These are phyloP conservation scores for Ilex paraguariensis DNA, from an alignment of 305 asterid species.

Conservation along the genomic window DNA sequence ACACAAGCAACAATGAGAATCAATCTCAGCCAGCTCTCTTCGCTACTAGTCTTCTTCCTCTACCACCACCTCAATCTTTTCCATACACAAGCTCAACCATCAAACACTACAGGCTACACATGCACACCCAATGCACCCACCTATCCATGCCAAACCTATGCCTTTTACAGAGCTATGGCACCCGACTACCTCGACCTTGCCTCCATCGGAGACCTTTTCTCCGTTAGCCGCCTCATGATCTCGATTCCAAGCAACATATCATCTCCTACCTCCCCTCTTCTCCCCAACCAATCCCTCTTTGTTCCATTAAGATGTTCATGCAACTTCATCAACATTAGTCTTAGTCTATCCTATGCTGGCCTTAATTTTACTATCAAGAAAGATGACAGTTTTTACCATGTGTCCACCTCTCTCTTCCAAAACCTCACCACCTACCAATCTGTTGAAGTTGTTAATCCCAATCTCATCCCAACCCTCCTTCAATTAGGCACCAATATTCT, in stretches of 20 bases:
- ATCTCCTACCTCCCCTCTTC: conserved; percentile 35
- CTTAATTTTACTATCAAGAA: conserved; percentile 35
- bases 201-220: conserved; percentile 76
- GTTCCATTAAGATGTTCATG: conserved; percentile 75
- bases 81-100: conserved; percentile 33
- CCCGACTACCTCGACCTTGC: conserved; percentile 73
- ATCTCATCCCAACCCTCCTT: conserved; percentile 30
- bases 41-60: conserved; percentile 14
- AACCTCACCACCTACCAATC: conserved; percentile 73
- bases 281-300: conserved; percentile 50
- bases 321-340: conserved; percentile 39
- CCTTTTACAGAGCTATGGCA: conserved; percentile 46
- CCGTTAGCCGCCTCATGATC: conserved; percentile 66
- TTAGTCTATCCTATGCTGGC: conserved; percentile 51
- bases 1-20: conserved; percentile 14
- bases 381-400: conserved; percentile 46
- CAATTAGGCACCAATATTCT: conserved; percentile 22
- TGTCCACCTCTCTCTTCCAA: conserved; percentile 37
- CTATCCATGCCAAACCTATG: conserved; percentile 65
- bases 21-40: conserved; percentile 14
- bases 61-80: conserved; percentile 7
- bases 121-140: conserved; percentile 52
- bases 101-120: conserved; percentile 53
- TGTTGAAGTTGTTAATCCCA: conserved; percentile 66
- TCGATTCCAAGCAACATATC: conserved; percentile 63